Conservation (phyloP, 1,284 basidiomycete genomes). For the Trichosporon asahii region DNA sequence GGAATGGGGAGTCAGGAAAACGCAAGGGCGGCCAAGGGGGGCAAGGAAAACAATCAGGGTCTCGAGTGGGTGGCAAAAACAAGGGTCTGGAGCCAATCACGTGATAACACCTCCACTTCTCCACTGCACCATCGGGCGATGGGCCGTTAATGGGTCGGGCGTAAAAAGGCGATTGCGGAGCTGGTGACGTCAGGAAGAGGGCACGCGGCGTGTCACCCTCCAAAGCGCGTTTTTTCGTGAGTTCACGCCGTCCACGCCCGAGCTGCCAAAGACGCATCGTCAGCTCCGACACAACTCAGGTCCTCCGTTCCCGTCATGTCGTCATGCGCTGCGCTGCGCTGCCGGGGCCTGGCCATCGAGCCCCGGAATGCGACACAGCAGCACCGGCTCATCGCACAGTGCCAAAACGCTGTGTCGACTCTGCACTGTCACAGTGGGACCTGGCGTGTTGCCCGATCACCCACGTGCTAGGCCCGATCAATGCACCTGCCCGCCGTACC, state of each 20-base stretch:
- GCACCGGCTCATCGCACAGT: not conserved
- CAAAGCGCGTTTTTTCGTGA: not conserved
- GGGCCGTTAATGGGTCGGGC: not conserved
- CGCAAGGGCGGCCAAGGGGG: not conserved
- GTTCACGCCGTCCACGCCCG: not conserved
- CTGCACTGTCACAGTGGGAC: not conserved
- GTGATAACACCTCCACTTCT: not conserved
- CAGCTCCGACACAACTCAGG: not conserved
- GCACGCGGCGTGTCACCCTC: not conserved
- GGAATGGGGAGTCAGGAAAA: conserved; percentile 5
- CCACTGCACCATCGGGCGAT: not conserved
- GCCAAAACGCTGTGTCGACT: not conserved
- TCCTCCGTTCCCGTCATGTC: not conserved
- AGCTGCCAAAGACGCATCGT: not conserved
- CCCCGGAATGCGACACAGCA: not conserved
- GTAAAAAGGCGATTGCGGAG: not conserved
- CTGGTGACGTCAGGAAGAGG: not conserved
- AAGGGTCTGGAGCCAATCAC: not conserved
- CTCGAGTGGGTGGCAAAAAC: not conserved
- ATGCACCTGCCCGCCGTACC: not conserved
- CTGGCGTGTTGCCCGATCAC: not conserved
- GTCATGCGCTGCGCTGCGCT: not conserved
- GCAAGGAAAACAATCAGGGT: not conserved
- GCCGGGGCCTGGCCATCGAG: not conserved
- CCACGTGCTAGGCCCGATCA: conserved; percentile 1